Percentiles rank a stretch among this genome's conserved stretches.
Evolutionary conservation across 768 basidiomycete genomes (phyloP).

Genomic region (Cystofilobasidium bisporidii): DNA sequence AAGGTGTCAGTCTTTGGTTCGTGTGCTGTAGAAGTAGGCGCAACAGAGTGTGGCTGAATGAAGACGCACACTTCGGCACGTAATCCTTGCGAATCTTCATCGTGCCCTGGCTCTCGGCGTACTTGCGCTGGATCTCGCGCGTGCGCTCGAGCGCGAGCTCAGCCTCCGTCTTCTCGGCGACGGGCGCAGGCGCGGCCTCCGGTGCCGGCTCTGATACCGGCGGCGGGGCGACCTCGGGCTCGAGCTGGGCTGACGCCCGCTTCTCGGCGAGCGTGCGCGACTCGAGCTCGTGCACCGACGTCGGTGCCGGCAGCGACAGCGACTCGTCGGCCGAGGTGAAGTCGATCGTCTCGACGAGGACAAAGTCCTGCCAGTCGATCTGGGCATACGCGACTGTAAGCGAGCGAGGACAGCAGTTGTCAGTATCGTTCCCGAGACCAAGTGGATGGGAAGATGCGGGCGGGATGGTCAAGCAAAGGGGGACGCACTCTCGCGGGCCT

Average conservation of each 20-base stretch:
- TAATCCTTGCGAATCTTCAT: conserved; percentile 97
- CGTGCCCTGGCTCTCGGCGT: conserved; percentile 40
- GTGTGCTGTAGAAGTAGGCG: not conserved
- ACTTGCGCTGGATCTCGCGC: conserved; percentile 67
- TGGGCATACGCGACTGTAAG: conserved; percentile 75
- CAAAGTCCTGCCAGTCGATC: conserved; percentile 99
- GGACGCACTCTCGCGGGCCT: conserved; percentile 43
- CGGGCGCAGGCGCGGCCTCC: not conserved
- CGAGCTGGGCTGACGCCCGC: conserved; percentile 95
- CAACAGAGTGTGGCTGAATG: not conserved
- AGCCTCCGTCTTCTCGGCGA: conserved; percentile 47
- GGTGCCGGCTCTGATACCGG: not conserved
- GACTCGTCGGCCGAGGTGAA: conserved; percentile 81
- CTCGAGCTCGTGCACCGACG: conserved; percentile 88
- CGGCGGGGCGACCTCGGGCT: conserved; percentile 41
- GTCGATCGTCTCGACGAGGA: conserved; percentile 94
- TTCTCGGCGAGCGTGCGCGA: conserved; percentile 96
- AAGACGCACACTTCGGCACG: conserved; percentile 73
- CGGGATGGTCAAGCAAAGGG: no score
- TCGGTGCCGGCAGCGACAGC: conserved; percentile 82
- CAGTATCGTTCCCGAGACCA: no score
- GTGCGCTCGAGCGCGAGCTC: conserved; percentile 51
- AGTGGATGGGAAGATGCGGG: no score
- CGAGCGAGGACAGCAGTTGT: not conserved
- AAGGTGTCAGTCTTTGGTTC: not conserved